Base-by-base conservation (phyloP, 2,329 filamentous ascomycete species). In the Beauveria pseudobassiana region DNA sequence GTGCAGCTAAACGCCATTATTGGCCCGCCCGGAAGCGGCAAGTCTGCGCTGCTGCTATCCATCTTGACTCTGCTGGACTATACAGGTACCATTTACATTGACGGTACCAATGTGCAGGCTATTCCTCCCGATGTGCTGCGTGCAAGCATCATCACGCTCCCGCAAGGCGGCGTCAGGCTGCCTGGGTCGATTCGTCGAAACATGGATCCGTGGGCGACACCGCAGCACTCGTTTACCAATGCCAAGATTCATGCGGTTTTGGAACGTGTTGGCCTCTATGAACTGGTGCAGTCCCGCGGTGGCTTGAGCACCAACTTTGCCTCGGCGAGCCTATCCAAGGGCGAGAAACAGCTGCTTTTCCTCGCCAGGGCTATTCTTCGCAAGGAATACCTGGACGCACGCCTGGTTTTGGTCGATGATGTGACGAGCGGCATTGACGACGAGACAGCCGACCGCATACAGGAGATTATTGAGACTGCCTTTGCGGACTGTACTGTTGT, bases 11-110 rank as follows among this genome's bases (percentile, higher is more conserved):
- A 59, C 64, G 74, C 69, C 16, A 66, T 76, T n/a, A 72, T 72
- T 43, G 74, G 74, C 5, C 67, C 74, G 3, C 74, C 73, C 1
- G 73, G 72, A 20, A 66, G 65, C 54, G 68, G 68, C 14, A 69
- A 68, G 50, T 66, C 65, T 50, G 68, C 68, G 9, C 58, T 69
- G 2, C 42, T 69, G 38, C 62, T 66, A 18, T 62, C 67, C 14
- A 38, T 67, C 1, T 43, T 64, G 24, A 54, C 53, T 8, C 42
- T 66, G n/a, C 52, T 66, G 1, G 64, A 64, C 22, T 49, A 62
- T 49, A 49, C 62, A 3, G 66, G 65, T 26, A 26, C 34, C 26
- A 63, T 67, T 22, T 30, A 43, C 1, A 56, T 67, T 26, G 68
- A 69, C 43, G 63, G 61, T 8, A 3, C 61, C 1, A 56, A 65